Evolutionary conservation across 2,329 filamentous ascomycete species (phyloP).

Genomic region (Phialophora expanda): DNA sequence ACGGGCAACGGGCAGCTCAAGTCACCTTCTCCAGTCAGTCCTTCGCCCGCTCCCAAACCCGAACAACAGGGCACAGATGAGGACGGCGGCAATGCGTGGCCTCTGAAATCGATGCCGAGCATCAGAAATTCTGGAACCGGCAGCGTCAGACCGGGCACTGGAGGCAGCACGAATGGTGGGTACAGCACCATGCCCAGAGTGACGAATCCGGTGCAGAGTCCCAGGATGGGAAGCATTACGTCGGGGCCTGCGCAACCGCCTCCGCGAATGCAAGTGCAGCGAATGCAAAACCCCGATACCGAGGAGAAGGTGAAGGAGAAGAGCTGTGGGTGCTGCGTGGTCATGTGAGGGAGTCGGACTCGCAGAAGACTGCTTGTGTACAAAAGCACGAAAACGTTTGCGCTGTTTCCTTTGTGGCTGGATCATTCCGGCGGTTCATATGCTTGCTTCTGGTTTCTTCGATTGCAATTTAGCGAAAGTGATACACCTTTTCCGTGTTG

Average conservation of each 20-base stretch:
- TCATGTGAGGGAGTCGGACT: conserved; percentile 64
- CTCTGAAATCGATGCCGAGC: conserved; percentile 41
- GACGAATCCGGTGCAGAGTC: conserved; percentile 42
- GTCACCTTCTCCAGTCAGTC: conserved; percentile 20
- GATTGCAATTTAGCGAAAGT: conserved; percentile 36
- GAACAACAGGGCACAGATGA: conserved; percentile 15
- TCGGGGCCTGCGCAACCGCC: conserved; percentile 45
- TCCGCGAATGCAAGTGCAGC: conserved; percentile 42
- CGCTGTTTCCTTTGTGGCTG: conserved; percentile 27
- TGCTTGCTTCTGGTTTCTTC: conserved; percentile 20
- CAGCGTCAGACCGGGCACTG: conserved; percentile 47
- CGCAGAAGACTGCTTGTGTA: conserved; percentile 19
- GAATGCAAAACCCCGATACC: conserved; percentile 59
- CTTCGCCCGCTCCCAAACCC: conserved; percentile 27
- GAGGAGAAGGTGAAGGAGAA: conserved; percentile 63
- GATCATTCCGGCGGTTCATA: conserved; percentile 5
- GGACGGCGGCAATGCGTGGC: conserved; percentile 39
- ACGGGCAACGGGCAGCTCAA: conserved; percentile 43
- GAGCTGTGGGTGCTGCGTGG: conserved; percentile 72
- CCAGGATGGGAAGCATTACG: conserved; percentile 31
- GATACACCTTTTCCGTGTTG: conserved; percentile 22
- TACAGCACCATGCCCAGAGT: conserved; percentile 59
- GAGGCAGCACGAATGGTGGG: conserved; percentile 49
- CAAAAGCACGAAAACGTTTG: conserved; percentile 12
- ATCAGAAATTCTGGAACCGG: conserved; percentile 39